Conservation (phyloP, 2,329 filamentous ascomycete genomes). For the Ophioceras dolichostomum region DNA sequence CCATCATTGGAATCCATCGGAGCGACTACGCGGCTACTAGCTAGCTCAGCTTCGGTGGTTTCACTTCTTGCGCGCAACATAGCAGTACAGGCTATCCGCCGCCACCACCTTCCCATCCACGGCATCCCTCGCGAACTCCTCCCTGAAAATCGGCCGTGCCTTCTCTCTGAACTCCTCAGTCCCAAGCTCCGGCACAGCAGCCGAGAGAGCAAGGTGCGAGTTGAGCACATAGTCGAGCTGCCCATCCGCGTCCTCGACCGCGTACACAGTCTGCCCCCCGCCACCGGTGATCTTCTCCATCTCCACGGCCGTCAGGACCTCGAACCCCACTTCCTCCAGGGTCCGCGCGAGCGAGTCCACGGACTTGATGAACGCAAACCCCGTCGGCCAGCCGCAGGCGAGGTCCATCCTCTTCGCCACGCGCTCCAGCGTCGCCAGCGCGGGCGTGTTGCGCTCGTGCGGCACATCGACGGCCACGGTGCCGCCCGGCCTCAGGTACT, state of each 20-base stretch:
- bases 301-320: slow-evolving; percentile 12
- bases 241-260: slow-evolving; percentile 14
- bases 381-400: slow-evolving; percentile 12
- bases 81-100: slow-evolving; percentile 16
- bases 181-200: slow-evolving; percentile 4
- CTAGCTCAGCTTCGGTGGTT: no score
- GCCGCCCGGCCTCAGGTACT: slow-evolving; percentile 15
- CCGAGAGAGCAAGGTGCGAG: slow-evolving; percentile 9
- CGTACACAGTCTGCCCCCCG: slow-evolving; percentile 10
- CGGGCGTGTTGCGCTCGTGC: slow-evolving; percentile 16
- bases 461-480: slow-evolving; percentile 19
- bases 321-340: slow-evolving; percentile 15
- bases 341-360: slow-evolving; percentile 14
- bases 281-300: slow-evolving; percentile 15
- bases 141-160: slow-evolving; percentile 13
- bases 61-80: slow-evolving; percentile 11
- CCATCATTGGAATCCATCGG: no score
- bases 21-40: no score
- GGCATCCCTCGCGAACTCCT: slow-evolving; percentile 17
- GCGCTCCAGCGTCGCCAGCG: slow-evolving; percentile 14
- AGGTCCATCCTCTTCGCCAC: slow-evolving; percentile 12
- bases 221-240: slow-evolving; percentile 15
- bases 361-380: slow-evolving; percentile 16
- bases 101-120: slow-evolving; percentile 15
- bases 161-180: slow-evolving; percentile 11